Evolutionary conservation across 768 basidiomycete species (phyloP).

Genomic region (Lactarius tabidus): DNA sequence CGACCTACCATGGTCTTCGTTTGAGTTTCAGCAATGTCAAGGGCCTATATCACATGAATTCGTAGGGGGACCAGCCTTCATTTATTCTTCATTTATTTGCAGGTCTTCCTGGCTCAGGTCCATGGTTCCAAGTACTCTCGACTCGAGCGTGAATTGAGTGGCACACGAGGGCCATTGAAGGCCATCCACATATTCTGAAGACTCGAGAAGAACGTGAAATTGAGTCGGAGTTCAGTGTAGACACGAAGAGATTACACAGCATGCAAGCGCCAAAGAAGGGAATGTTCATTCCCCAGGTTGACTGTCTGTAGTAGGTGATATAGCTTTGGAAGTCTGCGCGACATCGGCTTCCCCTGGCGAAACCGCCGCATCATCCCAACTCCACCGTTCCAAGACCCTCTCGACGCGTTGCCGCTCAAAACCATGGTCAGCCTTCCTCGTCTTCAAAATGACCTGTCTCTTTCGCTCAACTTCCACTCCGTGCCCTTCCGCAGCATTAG

Average conservation of each 20-base stretch:
- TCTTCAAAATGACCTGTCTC: constrained; percentile 51
- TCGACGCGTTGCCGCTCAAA: constrained; percentile 71
- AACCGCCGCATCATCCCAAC: constrained; percentile 38
- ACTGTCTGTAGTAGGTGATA: not conserved
- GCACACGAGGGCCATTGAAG: not conserved
- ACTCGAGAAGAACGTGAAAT: not conserved
- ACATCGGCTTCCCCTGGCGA: not conserved
- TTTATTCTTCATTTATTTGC: not conserved
- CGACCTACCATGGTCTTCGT: not conserved
- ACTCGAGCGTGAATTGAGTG: not conserved
- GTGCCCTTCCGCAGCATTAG: constrained; percentile 22
- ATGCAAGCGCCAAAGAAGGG: too few relatives aligned
- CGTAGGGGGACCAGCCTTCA: not conserved
- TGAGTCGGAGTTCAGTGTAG: too few relatives aligned
- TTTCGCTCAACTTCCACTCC: constrained; percentile 42
- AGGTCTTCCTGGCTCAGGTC: not conserved
- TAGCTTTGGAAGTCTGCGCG: not conserved
- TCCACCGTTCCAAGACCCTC: constrained; percentile 64
- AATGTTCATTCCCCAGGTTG: not conserved
- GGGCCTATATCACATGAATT: too few relatives aligned
- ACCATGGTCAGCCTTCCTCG: constrained; percentile 51
- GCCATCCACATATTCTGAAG: not conserved
- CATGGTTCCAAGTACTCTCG: not conserved
- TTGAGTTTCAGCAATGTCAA: not conserved
- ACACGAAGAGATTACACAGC: not conserved